Evolutionary conservation across 2,329 filamentous ascomycete genomes (phyloP).

Genomic region (Ophiostoma novo-ulmi): DNA sequence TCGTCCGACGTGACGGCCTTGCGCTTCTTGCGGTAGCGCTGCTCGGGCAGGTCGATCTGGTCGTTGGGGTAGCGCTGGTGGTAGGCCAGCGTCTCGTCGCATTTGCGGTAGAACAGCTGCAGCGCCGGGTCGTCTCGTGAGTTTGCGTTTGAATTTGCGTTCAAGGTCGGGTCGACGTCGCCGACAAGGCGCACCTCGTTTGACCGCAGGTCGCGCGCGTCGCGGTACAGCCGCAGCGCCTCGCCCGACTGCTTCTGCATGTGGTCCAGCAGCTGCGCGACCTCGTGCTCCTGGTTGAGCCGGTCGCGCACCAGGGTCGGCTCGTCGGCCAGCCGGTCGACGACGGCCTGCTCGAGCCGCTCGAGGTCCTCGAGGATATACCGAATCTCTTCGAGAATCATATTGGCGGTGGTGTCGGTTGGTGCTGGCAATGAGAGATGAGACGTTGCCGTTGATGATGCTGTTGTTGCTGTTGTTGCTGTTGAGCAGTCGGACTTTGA

Average conservation of each 20-base stretch:
- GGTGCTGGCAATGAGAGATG: not conserved
- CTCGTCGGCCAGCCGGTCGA: conserved; percentile 82
- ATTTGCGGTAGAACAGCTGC: conserved; percentile 83
- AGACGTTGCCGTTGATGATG: not conserved
- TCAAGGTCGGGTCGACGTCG: conserved; percentile 53
- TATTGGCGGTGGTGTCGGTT: conserved; percentile 32
- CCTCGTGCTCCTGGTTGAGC: conserved; percentile 85
- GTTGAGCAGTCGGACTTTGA: conserved; percentile 3
- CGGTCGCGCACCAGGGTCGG: conserved; percentile 89
- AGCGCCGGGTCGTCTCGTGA: conserved; percentile 47
- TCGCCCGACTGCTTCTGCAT: conserved; percentile 81
- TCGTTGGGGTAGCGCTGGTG: conserved; percentile 90
- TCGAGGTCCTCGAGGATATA: conserved; percentile 95
- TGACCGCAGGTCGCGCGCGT: conserved; percentile 64
- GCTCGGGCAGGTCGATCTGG: conserved; percentile 89
- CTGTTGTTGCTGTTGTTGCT: not conserved
- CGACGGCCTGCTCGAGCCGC: conserved; percentile 87
- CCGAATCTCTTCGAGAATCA: conserved; percentile 90
- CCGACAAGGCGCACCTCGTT: conserved; percentile 74
- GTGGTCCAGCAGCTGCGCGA: conserved; percentile 77
- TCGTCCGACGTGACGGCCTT: conserved; percentile 36
- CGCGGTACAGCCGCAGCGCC: conserved; percentile 77
- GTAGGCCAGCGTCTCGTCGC: conserved; percentile 76
- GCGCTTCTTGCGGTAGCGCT: conserved; percentile 72
- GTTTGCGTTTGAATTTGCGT: conserved; percentile 42